These are phyloP conservation scores for Xerocomus potaroensis DNA, from an alignment of 768 basidiomycete genomes.

Conservation along the genomic window DNA sequence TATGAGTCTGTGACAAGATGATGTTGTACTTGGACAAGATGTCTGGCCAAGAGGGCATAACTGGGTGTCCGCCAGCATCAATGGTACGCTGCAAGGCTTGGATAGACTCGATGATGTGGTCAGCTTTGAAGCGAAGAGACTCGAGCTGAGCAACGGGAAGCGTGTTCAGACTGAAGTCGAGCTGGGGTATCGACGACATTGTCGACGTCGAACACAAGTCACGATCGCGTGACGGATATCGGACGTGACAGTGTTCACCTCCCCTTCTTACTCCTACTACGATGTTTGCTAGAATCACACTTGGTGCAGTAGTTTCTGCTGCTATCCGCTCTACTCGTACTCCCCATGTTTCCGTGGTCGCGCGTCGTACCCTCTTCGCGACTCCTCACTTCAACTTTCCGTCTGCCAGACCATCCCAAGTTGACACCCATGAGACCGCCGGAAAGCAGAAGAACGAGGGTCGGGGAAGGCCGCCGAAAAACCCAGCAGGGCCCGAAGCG, in stretches of 20 bases:
- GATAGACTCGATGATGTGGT: slow-evolving; percentile 77
- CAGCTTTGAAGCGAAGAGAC: slow-evolving; percentile 70
- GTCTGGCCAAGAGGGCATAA: slow-evolving; percentile 84
- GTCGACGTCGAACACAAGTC: slow-evolving; percentile 4
- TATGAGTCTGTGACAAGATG: slow-evolving; percentile 78
- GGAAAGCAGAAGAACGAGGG: background rate
- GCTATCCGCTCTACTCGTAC: background rate
- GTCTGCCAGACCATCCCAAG: background rate
- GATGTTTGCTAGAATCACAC: slow-evolving; percentile 5
- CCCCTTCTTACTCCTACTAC: slow-evolving; percentile 1
- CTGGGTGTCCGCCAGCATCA: slow-evolving; percentile 37
- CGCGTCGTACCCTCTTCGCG: slow-evolving; percentile 27
- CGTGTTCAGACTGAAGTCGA: slow-evolving; percentile 27
- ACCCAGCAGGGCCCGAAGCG: background rate
- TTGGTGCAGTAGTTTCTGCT: background rate
- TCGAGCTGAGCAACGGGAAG: slow-evolving; percentile 70
- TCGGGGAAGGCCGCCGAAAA: slow-evolving; percentile 4
- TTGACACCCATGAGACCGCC: background rate
- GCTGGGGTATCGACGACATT: background rate
- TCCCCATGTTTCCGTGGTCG: background rate
- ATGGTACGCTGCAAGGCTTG: slow-evolving; percentile 59
- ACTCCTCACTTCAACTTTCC: slow-evolving; percentile 17
- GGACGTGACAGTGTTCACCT: slow-evolving; percentile 12
- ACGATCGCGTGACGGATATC: slow-evolving; percentile 14
- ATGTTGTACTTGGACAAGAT: slow-evolving; percentile 83